phyloP scores from a whole-genome alignment of 2,329 filamentous ascomycete genomes.

The Aspergillus transmontanensis region DNA sequence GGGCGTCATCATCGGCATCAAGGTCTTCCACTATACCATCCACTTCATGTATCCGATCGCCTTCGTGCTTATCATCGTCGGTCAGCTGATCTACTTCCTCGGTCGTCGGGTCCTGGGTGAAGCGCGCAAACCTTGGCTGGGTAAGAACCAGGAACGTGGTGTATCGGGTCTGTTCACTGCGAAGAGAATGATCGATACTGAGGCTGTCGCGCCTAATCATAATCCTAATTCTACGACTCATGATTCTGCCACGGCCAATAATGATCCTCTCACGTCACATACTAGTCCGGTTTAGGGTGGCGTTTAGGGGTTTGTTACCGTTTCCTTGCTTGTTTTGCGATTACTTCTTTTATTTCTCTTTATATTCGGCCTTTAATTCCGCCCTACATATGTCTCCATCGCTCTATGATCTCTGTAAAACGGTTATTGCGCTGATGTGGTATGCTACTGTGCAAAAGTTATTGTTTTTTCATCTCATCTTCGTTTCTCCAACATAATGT shows the following conservation, averaged over 20 bases:
- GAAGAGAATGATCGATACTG: slow-evolving; percentile 66
- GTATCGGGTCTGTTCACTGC: slow-evolving; percentile 82
- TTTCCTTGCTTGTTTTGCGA: background rate
- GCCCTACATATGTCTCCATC: background rate
- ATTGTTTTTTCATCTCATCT: background rate
- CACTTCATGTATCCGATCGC: slow-evolving; percentile 95
- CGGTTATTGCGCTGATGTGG: background rate
- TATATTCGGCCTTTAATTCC: background rate
- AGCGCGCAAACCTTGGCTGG: slow-evolving; percentile 90
- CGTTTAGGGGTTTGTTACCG: background rate
- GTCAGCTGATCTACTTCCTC: slow-evolving; percentile 84
- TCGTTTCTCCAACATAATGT: background rate
- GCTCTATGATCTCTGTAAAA: background rate
- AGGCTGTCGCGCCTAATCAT: slow-evolving; percentile 13
- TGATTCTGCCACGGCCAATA: slow-evolving; percentile 2
- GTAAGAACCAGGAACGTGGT: slow-evolving; percentile 79
- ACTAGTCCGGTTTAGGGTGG: slow-evolving; percentile 13
- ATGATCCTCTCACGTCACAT: slow-evolving; percentile 6
- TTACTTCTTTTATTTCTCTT: background rate
- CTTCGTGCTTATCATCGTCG: slow-evolving; percentile 87
- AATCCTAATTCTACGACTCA: slow-evolving; percentile 16
- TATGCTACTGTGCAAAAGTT: background rate
- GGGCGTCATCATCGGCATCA: slow-evolving; percentile 89
- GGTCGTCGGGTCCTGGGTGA: slow-evolving; percentile 81
- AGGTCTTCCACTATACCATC: slow-evolving; percentile 77